Percentiles rank a stretch among this genome's conserved stretches.
phyloP scores from a whole-genome alignment of 805 yeast genomes.

The Priceomyces medius region DNA sequence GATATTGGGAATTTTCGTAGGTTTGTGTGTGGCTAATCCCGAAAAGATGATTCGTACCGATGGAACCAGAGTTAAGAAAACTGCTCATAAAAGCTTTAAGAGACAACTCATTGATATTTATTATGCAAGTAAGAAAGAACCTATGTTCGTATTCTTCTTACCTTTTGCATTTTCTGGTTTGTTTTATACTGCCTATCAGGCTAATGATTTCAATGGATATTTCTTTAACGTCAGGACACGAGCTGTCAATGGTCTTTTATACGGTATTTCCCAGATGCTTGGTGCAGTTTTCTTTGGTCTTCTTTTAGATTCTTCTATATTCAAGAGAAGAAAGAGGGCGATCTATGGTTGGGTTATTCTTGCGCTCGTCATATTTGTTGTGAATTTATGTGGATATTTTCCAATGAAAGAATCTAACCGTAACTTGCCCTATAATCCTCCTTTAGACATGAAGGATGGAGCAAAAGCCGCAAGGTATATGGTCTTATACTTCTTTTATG shows the following conservation, averaged over 20 bases:
- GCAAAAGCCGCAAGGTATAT: conserved; percentile 45
- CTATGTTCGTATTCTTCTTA: not conserved
- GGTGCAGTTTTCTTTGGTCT: not conserved
- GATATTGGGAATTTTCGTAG: conserved; percentile 3
- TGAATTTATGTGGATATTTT: conserved; percentile 10
- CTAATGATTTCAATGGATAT: not conserved
- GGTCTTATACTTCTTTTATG: conserved; percentile 56
- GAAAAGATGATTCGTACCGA: not conserved
- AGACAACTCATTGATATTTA: not conserved
- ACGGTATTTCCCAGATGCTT: not conserved
- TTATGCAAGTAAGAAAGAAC: not conserved
- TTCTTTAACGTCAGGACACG: not conserved
- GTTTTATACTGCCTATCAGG: not conserved
- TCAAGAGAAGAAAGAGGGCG: not conserved
- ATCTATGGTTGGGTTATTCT: not conserved
- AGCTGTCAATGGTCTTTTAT: not conserved
- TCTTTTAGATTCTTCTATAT: not conserved
- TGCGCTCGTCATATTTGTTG: conserved; percentile 6
- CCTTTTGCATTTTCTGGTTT: not conserved
- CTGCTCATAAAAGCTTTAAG: not conserved
- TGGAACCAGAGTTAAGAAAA: not conserved
- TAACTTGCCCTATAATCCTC: not conserved
- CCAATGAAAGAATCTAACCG: conserved; percentile 9
- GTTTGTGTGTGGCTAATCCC: not conserved
- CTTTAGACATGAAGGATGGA: conserved; percentile 39